Percentiles rank a stretch among this genome's conserved stretches.
phyloP scores from a whole-genome alignment of 306 rosid genomes.

The Lotus japonicus region DNA sequence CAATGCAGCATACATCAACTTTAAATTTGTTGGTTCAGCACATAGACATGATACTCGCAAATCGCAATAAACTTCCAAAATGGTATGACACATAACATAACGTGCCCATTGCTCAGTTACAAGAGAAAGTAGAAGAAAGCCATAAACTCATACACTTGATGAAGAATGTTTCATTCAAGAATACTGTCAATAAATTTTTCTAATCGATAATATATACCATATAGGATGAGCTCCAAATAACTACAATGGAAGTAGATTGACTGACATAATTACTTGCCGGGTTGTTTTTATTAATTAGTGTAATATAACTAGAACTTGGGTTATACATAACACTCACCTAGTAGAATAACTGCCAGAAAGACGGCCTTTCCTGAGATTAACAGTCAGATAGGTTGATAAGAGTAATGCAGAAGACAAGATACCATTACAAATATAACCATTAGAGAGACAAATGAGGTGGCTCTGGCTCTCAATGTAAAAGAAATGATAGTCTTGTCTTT shows the following conservation, averaged over 20 bases:
- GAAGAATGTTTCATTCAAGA: neutral
- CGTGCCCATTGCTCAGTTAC: neutral
- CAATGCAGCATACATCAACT: too few relatives aligned
- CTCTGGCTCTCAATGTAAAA: too few relatives aligned
- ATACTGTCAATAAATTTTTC: neutral
- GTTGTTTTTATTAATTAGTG: neutral
- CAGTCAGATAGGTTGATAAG: neutral
- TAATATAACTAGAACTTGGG: neutral
- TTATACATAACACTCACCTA: neutral
- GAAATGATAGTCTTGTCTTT: too few relatives aligned
- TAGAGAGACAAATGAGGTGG: too few relatives aligned
- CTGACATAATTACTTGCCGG: neutral
- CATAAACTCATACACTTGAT: neutral
- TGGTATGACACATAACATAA: neutral
- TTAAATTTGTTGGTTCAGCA: too few relatives aligned
- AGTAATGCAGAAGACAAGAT: too few relatives aligned
- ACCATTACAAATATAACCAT: too few relatives aligned
- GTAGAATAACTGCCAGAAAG: neutral
- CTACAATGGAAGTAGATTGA: neutral
- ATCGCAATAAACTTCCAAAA: neutral
- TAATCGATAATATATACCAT: neutral
- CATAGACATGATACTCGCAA: neutral
- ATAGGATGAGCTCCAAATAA: neutral
- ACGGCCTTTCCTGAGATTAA: neutral
- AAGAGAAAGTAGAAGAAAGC: neutral